Percentiles rank a stretch among this genome's conserved stretches.
Evolutionary conservation across 352 stramenopile genomes (phyloP).

Genomic region (Pythium dissimile): DNA sequence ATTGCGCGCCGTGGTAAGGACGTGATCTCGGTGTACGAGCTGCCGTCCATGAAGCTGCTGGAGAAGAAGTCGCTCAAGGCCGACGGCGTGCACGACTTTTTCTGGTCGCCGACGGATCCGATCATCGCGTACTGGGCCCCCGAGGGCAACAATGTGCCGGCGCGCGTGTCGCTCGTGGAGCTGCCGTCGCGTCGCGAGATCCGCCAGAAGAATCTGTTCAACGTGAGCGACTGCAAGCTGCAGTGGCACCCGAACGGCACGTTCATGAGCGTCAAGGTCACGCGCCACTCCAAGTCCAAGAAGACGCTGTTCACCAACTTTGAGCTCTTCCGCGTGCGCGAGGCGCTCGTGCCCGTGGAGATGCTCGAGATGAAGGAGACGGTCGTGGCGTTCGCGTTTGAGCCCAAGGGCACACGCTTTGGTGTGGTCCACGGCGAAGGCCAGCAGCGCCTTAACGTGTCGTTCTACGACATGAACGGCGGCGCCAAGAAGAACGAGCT

Average conservation of each 20-base stretch:
- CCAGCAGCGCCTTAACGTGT: constrained; percentile 90
- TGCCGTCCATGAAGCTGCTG: constrained; percentile 96
- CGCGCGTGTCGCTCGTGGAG: constrained; percentile 96
- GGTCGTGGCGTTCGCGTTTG: constrained; percentile 95
- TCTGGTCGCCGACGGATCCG: constrained; percentile 96
- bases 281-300: constrained; percentile 90
- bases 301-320: constrained; percentile 99
- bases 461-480: constrained; percentile 96
- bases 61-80: constrained; percentile 96
- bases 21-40: constrained; percentile 93
- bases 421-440: constrained; percentile 95
- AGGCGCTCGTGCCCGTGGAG: constrained; percentile 95
- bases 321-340: constrained; percentile 96
- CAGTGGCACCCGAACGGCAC: constrained; percentile 96
- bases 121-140: constrained; percentile 97
- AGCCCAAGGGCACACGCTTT: constrained; percentile 95
- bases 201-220: constrained; percentile 98
- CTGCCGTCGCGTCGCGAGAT: constrained; percentile 93
- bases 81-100: constrained; percentile 96
- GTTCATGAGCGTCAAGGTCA: constrained; percentile 90
- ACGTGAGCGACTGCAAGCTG: constrained; percentile 94
- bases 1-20: constrained; percentile 93
- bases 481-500: constrained; percentile 84
- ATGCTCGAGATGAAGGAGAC: constrained; percentile 98
- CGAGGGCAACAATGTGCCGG: constrained; percentile 92